Evolutionary conservation across 2,329 filamentous ascomycete species (phyloP).

Genomic region (Fusarium nisikadoi): DNA sequence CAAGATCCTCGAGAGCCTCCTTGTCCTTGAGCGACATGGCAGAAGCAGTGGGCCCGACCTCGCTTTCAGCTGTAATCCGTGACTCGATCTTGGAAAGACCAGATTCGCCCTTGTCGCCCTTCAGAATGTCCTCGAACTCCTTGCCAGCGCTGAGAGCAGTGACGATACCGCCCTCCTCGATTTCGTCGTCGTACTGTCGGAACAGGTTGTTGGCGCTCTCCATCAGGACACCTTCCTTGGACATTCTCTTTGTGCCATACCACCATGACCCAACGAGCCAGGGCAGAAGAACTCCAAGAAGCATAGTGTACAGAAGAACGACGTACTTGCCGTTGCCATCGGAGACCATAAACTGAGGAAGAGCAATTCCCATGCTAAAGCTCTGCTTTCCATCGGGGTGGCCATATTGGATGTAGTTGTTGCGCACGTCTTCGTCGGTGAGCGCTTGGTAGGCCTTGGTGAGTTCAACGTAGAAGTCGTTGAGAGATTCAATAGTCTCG

Average conservation of each 20-base stretch:
- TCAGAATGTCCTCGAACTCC: conserved; percentile 82
- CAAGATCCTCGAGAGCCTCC: conserved; percentile 80
- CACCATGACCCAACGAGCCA: conserved; percentile 98
- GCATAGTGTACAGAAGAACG: conserved; percentile 84
- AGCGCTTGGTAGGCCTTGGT: conserved; percentile 98
- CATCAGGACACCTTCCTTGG: conserved; percentile 92
- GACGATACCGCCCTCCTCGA: conserved; percentile 83
- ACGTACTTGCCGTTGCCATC: conserved; percentile 97
- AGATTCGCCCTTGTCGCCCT: conserved; percentile 80
- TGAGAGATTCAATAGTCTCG: conserved; percentile 85
- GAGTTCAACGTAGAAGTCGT: conserved; percentile 90
- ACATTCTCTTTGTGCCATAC: conserved; percentile 94
- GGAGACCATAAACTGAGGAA: conserved; percentile 91
- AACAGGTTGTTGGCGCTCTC: conserved; percentile 96
- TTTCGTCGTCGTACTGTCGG: conserved; percentile 87
- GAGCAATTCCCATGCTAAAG: conserved; percentile 95
- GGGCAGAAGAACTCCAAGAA: conserved; percentile 90
- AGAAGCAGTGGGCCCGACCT: conserved; percentile 60
- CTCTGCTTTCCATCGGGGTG: conserved; percentile 98
- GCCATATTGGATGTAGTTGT: conserved; percentile 95
- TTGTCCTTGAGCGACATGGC: conserved; percentile 79
- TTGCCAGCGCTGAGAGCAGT: conserved; percentile 84
- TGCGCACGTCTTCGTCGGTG: conserved; percentile 95
- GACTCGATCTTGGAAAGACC: conserved; percentile 87
- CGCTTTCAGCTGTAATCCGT: conserved; percentile 73